Evolutionary conservation across 192 early-diverging fungal species (phyloP).

Genomic region (Powellomyces hirtus): DNA sequence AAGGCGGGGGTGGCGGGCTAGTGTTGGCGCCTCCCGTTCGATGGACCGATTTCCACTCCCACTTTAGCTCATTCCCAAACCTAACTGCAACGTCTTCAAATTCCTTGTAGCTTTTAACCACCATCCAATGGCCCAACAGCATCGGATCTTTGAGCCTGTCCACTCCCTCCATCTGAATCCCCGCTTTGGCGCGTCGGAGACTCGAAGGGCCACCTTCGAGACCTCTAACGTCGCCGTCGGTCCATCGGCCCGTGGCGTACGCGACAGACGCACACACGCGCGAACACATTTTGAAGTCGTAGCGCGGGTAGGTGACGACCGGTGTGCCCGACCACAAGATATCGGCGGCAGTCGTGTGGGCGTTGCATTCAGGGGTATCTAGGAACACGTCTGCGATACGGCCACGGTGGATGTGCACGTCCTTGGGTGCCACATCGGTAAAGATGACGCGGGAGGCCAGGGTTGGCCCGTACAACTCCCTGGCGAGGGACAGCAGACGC

Average conservation of each 20-base stretch:
- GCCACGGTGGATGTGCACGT: constrained; percentile 88
- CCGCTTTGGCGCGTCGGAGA: background rate
- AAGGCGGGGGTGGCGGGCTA: background rate
- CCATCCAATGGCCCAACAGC: constrained; percentile 49
- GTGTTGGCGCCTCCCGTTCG: background rate
- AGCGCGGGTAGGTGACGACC: constrained; percentile 82
- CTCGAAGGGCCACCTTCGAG: background rate
- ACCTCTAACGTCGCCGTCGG: constrained; percentile 49
- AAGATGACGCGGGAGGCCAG: constrained; percentile 82
- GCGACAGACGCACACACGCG: constrained; percentile 86
- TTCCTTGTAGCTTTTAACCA: constrained; percentile 45
- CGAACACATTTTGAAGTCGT: constrained; percentile 87
- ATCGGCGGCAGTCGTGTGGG: constrained; percentile 93
- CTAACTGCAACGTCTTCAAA: constrained; percentile 48
- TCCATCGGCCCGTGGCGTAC: constrained; percentile 68
- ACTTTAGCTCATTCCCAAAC: constrained; percentile 30
- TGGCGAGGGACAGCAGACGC: constrained; percentile 69
- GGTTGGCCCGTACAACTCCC: constrained; percentile 69
- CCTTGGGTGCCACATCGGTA: constrained; percentile 69
- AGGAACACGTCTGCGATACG: constrained; percentile 89
- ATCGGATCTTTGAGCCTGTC: constrained; percentile 23
- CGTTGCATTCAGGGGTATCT: constrained; percentile 96
- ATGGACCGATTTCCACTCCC: constrained; percentile 34
- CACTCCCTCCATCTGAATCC: constrained; percentile 17
- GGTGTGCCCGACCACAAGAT: constrained; percentile 94